Evolutionary conservation across 202 grass and related monocot genomes (phyloP).

Genomic region (Panicum hallii): DNA sequence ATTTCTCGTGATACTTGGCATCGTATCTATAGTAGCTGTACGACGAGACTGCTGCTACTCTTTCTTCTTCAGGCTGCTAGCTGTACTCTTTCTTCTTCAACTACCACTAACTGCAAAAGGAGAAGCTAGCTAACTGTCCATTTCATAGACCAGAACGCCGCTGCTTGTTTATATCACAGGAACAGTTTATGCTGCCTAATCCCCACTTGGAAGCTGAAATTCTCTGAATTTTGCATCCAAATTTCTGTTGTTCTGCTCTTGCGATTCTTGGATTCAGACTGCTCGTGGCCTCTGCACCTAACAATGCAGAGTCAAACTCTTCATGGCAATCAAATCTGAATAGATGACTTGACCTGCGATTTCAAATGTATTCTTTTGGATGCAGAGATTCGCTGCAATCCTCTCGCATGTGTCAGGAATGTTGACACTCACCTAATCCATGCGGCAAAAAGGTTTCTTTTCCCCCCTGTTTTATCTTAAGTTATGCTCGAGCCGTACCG

Average conservation of each 20-base stretch:
- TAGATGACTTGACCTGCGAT: not conserved
- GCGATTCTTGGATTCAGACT: not conserved
- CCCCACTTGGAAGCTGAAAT: not conserved
- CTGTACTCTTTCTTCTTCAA: not conserved
- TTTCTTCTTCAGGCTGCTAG: not conserved
- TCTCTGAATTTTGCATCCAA: not conserved
- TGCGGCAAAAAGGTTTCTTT: not conserved
- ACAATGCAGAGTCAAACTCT: not conserved
- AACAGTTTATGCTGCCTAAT: not conserved
- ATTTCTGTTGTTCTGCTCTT: not conserved
- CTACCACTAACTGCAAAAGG: not conserved
- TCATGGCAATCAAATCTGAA: not conserved
- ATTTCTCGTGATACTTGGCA: not conserved
- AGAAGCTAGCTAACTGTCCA: constrained; percentile 2
- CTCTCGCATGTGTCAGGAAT: constrained; percentile 36
- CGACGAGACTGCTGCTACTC: not conserved
- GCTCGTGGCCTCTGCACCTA: not conserved
- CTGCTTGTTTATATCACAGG: not conserved
- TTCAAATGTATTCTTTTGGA: not conserved
- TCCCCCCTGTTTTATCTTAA: not conserved
- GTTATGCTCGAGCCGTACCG: not conserved
- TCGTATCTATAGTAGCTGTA: not conserved
- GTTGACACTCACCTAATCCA: constrained; percentile 38
- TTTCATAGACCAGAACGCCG: not conserved
- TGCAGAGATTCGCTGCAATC: not conserved